Evolutionary conservation across 345 rosid species (phyloP).

Genomic region (Hirschfeldia incana): DNA sequence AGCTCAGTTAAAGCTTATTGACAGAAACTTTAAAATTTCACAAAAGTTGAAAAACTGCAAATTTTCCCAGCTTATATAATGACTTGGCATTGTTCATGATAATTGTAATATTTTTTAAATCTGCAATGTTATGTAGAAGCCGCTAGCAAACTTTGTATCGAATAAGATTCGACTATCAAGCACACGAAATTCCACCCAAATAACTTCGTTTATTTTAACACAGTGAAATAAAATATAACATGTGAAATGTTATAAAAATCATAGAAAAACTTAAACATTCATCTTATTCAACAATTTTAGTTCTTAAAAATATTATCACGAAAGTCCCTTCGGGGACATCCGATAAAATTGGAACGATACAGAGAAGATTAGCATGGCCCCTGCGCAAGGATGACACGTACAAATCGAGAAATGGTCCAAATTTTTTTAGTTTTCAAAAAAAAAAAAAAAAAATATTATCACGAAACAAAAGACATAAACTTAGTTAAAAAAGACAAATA

Average conservation of each 20-base stretch:
- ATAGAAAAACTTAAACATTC: not conserved
- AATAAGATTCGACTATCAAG: not conserved
- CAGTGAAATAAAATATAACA: too few species aligned
- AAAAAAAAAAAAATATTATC: too few species aligned
- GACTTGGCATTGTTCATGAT: not conserved
- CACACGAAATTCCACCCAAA: not conserved
- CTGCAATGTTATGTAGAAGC: not conserved
- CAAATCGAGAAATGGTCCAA: too few species aligned
- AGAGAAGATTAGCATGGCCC: too few species aligned
- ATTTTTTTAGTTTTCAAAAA: too few species aligned
- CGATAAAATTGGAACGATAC: too few species aligned
- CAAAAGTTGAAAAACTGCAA: not conserved
- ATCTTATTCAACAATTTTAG: not conserved
- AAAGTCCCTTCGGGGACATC: too few species aligned
- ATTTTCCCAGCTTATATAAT: not conserved
- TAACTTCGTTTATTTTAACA: not conserved
- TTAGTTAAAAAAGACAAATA: too few species aligned
- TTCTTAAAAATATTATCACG: not conserved
- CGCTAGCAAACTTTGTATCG: not conserved
- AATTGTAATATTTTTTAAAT: too few species aligned
- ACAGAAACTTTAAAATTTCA: not conserved
- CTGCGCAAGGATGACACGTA: too few species aligned
- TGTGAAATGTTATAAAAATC: not conserved
- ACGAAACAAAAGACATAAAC: too few species aligned
- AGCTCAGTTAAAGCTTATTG: not conserved